Evolutionary conservation across 495 filamentous ascomycete species (phyloP).

Genomic region (Penicillium paxilli): DNA sequence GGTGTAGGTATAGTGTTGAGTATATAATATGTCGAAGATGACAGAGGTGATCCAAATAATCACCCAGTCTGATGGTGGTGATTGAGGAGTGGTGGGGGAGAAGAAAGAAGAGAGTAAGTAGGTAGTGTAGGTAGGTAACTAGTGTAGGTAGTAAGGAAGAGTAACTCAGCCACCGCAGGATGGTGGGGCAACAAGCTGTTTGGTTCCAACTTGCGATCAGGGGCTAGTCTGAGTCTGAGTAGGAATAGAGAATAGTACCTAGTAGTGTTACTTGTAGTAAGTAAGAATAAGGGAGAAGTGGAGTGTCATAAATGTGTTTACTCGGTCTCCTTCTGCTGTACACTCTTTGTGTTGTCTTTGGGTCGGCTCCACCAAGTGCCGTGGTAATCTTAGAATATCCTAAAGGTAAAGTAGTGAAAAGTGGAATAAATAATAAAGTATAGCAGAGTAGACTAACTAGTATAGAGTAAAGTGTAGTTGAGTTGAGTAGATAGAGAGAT

Average conservation of each 20-base stretch:
- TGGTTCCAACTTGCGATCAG: neutral
- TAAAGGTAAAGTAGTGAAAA: no score
- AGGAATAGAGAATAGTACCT: neutral
- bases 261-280: neutral
- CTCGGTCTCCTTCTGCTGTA: no score
- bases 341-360: no score
- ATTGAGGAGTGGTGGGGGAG: neutral
- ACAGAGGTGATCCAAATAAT: neutral
- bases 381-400: no score
- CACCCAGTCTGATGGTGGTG: neutral
- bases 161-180: neutral
- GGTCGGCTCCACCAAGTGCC: slow-evolving; percentile 3
- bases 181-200: neutral
- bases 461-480: no score
- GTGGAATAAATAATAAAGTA: no score
- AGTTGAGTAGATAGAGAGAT: no score
- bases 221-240: neutral
- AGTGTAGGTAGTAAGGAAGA: neutral
- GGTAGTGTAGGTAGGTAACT: neutral
- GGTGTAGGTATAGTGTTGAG: no score
- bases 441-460: no score
- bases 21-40: neutral
- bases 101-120: neutral
- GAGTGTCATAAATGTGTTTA: no score
- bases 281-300: neutral